Evolutionary conservation across 768 basidiomycete species (phyloP), one percentile per base, ranked within the genome.

Genomic region (Pleurotus platypus): DNA sequence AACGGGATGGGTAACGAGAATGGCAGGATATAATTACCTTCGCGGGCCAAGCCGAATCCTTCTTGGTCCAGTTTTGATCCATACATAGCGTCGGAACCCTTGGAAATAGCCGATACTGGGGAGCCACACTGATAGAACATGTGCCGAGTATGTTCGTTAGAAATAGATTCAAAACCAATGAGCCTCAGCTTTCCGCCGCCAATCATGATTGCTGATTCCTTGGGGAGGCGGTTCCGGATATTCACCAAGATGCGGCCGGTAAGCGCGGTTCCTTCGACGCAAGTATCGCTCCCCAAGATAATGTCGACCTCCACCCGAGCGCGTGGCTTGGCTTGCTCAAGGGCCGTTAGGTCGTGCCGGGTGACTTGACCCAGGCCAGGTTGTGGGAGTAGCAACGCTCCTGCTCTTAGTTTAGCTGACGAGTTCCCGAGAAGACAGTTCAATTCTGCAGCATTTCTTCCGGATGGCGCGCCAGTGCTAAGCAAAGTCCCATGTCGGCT

Each of bases 291-390:
- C 59, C 90, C 85, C 30, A 93, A 78, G n/a, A 83, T 70, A 40
- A 96, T 83, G 62, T 95, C 91, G 9, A 95, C 75, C 67, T 89
- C 88, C 1, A 95, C 88, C 53, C 91, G 85, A 6, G 92, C 84
- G 20, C 80, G 83, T 12, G 82, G 66, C 63, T 84, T 86, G 4
- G 90, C 86, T 64, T 90, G 88, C 68, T 92, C 92, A 39, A 92
- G 72, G 1, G 71, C 67, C 18, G 84, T 75, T 11, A 67, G 60
- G 35, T 70, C 66, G 24, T 30, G 42, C n/a, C 49, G 20, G 9
- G 54, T 30, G 5, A 51, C 26, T 46, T 65, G 56, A 54, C 57
- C 61, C 20, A 57, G 63, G 24, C 64, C 66, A 46, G 63, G 60
- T n/a, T 62, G 64, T 2, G 72, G 76, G 22, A 76, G 61, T 30